Conservation (phyloP, 169 alveolate species). For the Plasmodium coatneyi region DNA sequence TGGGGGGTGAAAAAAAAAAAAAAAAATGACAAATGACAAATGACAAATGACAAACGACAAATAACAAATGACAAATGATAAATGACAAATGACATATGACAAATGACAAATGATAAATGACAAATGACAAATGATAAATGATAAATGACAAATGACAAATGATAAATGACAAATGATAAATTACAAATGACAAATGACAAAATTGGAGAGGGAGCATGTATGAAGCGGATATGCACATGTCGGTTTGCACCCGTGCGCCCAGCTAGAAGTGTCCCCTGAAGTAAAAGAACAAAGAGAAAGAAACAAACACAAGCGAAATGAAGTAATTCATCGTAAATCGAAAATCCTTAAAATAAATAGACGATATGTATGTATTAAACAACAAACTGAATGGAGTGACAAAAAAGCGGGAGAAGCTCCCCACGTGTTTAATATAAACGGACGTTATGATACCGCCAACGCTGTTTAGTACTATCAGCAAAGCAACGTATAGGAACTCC, state of each 20-base stretch:
- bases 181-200: background rate
- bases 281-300: constrained; percentile 32
- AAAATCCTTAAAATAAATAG: constrained; percentile 65
- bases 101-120: too few relatives aligned
- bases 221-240: background rate
- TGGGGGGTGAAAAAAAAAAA: background rate
- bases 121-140: too few relatives aligned
- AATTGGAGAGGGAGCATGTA: background rate
- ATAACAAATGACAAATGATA: background rate
- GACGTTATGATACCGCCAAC: constrained; percentile 50
- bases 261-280: background rate
- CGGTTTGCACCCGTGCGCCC: background rate
- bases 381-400: constrained; percentile 59
- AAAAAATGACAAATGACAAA: background rate
- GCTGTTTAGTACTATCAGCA: constrained; percentile 19
- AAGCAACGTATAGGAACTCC: constrained; percentile 24
- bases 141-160: too few relatives aligned
- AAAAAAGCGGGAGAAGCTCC: constrained; percentile 39
- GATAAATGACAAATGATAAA: too few relatives aligned
- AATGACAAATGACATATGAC: background rate
- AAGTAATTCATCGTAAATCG: constrained; percentile 31
- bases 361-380: constrained; percentile 46
- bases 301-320: constrained; percentile 54
- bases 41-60: background rate
- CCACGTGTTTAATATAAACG: constrained; percentile 26